These are phyloP conservation scores for Corynespora cassiicola DNA, from an alignment of 2,329 filamentous ascomycete genomes.

Conservation along the genomic window DNA sequence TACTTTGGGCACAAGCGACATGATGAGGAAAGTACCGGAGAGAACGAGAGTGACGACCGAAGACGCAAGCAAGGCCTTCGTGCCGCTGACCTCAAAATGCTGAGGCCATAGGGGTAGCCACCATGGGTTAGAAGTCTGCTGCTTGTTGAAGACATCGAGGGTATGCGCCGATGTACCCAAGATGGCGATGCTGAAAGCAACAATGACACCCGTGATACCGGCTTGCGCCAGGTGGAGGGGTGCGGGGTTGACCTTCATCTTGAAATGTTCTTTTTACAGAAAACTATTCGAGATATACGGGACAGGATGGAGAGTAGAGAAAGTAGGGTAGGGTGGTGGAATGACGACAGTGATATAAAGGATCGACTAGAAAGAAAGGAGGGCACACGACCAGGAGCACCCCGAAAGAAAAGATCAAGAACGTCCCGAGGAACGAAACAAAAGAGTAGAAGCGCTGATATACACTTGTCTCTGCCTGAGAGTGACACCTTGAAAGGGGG, in stretches of 20 bases:
- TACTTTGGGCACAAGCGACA: slow-evolving; percentile 44
- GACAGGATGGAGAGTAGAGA: too few relatives aligned
- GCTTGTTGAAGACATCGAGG: slow-evolving; percentile 50
- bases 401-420: slow-evolving; percentile 33
- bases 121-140: slow-evolving; percentile 53
- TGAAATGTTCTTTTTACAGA: slow-evolving; percentile 7
- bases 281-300: too few relatives aligned
- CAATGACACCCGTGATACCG: slow-evolving; percentile 41
- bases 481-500: slow-evolving; percentile 25
- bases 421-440: slow-evolving; percentile 18
- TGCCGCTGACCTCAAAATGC: slow-evolving; percentile 54
- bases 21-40: slow-evolving; percentile 42
- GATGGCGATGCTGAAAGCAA: slow-evolving; percentile 49
- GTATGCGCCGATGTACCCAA: slow-evolving; percentile 52
- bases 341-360: slow-evolving; percentile 10
- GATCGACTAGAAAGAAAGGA: slow-evolving; percentile 11
- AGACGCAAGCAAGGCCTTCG: slow-evolving; percentile 50
- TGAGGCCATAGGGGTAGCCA: slow-evolving; percentile 56
- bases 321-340: slow-evolving; percentile 1
- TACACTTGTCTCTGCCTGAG: slow-evolving; percentile 23
- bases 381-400: slow-evolving; percentile 39
- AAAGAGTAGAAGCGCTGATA: slow-evolving; percentile 17
- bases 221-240: slow-evolving; percentile 44
- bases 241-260: slow-evolving; percentile 46
- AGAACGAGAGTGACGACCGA: slow-evolving; percentile 46